These are phyloP conservation scores for Dianthus caryophyllus DNA, from an alignment of 148 eudicot species.

Conservation along the genomic window DNA sequence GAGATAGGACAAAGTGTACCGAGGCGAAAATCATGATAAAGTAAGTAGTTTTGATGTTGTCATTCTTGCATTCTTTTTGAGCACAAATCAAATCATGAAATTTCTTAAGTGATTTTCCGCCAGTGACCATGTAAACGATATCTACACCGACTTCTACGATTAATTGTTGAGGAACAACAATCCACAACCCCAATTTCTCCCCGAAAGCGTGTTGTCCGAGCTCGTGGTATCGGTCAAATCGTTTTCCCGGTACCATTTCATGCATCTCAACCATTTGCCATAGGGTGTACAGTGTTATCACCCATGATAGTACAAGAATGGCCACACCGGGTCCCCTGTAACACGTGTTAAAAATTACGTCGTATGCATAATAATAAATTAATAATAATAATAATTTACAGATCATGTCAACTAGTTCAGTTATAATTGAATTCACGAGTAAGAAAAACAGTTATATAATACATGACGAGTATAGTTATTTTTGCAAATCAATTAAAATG, in stretches of 20 bases:
- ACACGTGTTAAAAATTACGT: neutral
- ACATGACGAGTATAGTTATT: too few relatives aligned
- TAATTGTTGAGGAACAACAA: conserved; percentile 36
- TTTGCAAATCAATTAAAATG: neutral
- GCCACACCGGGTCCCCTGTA: conserved; percentile 38
- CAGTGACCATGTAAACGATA: conserved; percentile 40
- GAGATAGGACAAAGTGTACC: conserved; percentile 34
- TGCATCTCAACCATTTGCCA: conserved; percentile 46
- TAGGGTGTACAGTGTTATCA: conserved; percentile 34
- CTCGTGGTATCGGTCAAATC: conserved; percentile 37
- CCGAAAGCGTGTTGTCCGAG: conserved; percentile 35
- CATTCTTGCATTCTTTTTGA: conserved; percentile 11
- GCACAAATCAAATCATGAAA: conserved; percentile 29
- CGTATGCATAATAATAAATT: neutral
- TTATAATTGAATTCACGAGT: too few relatives aligned
- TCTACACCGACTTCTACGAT: conserved; percentile 33
- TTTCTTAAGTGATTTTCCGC: conserved; percentile 32
- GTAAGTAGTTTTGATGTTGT: conserved; percentile 23
- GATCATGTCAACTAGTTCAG: too few relatives aligned
- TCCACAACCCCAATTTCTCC: conserved; percentile 32
- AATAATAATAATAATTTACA: too few relatives aligned
- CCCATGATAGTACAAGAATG: conserved; percentile 33
- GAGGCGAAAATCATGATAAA: conserved; percentile 36
- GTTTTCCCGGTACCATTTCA: conserved; percentile 36
- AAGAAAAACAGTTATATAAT: too few relatives aligned